Evolutionary conservation across 169 alveolate genomes (phyloP).

Genomic region (Amoebophrya sp.): DNA sequence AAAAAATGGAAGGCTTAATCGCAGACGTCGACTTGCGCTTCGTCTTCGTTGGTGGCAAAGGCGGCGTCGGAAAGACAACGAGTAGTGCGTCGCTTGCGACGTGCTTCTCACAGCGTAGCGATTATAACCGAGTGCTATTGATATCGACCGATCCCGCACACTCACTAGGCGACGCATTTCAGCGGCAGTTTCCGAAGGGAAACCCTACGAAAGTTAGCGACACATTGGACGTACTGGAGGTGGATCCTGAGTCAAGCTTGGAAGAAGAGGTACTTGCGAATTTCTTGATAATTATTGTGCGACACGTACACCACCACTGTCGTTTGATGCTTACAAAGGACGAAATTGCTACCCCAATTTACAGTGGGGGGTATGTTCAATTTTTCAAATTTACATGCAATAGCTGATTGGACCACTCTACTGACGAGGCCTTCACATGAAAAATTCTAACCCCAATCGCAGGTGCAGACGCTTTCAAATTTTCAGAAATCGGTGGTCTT

Average conservation of each 20-base stretch:
- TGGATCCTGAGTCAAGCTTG: neutral
- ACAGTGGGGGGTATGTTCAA: neutral
- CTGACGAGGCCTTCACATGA: too few relatives aligned
- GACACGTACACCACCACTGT: too few relatives aligned
- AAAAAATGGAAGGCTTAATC: constrained; percentile 8
- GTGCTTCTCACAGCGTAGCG: constrained; percentile 55
- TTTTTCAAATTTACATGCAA: too few relatives aligned
- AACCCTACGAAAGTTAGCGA: neutral
- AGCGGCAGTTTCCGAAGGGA: constrained; percentile 23
- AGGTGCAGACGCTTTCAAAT: too few relatives aligned
- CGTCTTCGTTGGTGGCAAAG: constrained; percentile 89
- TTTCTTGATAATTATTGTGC: neutral
- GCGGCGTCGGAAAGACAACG: constrained; percentile 90
- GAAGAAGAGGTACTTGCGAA: neutral
- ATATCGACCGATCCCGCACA: constrained; percentile 90
- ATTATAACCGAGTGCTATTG: constrained; percentile 57
- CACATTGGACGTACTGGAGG: constrained; percentile 36
- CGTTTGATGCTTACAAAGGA: too few relatives aligned
- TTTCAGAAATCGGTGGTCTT: neutral
- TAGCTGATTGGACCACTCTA: neutral
- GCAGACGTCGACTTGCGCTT: constrained; percentile 58
- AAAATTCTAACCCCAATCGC: too few relatives aligned
- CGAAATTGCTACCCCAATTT: neutral
- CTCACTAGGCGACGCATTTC: constrained; percentile 79
- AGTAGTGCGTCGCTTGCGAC: constrained; percentile 72